phyloP scores from a whole-genome alignment of 805 yeast genomes.

The Starmera caribaea region DNA sequence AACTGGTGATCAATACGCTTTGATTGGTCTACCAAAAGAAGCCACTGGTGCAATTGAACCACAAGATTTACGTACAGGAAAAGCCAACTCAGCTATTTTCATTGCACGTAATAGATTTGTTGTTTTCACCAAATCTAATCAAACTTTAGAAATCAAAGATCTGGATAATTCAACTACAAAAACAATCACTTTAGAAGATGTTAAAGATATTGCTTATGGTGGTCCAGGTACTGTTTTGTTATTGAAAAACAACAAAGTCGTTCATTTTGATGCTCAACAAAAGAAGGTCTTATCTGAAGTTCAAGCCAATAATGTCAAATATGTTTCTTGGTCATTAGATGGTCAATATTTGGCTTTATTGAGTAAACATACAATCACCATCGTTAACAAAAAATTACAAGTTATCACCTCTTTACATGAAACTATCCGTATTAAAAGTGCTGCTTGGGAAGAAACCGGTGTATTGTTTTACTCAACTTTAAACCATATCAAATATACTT shows the following conservation, averaged over 20 bases:
- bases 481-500: conserved; percentile 89
- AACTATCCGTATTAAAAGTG: conserved; percentile 92
- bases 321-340: conserved; percentile 81
- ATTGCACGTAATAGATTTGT: conserved; percentile 94
- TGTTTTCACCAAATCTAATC: conserved; percentile 54
- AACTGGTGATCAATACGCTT: conserved; percentile 66
- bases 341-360: conserved; percentile 81
- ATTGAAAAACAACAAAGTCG: conserved; percentile 62
- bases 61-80: conserved; percentile 65
- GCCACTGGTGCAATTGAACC: conserved; percentile 94
- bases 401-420: conserved; percentile 82
- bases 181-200: conserved; percentile 60
- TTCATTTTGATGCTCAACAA: conserved; percentile 88
- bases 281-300: conserved; percentile 65
- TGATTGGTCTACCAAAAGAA: conserved; percentile 73
- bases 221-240: conserved; percentile 80
- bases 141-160: conserved; percentile 75
- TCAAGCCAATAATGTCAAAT: conserved; percentile 71
- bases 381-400: conserved; percentile 74
- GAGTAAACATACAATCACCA: conserved; percentile 86
- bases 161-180: conserved; percentile 76
- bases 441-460: conserved; percentile 94
- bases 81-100: conserved; percentile 78
- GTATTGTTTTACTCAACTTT: conserved; percentile 89
- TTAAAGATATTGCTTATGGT: conserved; percentile 65